phyloP scores from a whole-genome alignment of 208 protist species.

The Leptomonas pyrrhocoris region DNA sequence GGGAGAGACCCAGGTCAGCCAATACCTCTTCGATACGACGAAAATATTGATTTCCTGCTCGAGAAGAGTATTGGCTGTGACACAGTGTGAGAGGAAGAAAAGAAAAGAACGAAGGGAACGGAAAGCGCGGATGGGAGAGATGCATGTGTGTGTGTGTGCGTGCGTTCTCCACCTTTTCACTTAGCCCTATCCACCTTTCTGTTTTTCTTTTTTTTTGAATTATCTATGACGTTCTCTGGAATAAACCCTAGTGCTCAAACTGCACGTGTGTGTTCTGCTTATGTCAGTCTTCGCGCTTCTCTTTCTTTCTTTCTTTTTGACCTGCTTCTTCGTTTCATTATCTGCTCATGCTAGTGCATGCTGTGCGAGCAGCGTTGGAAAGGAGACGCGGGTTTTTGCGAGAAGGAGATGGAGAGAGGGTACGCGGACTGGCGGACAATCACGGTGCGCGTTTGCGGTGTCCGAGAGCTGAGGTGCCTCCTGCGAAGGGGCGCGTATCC shows the following conservation, averaged over 20 bases:
- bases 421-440: no score
- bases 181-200: neutral
- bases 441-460: constrained; percentile 9
- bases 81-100: constrained; percentile 4
- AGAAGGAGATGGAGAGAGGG: no score
- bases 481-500: constrained; percentile 5
- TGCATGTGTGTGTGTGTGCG: neutral
- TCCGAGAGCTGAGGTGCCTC: constrained; percentile 22
- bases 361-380: no score
- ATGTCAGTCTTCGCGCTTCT: neutral
- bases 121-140: neutral
- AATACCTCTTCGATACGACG: no score
- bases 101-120: neutral
- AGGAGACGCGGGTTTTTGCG: no score
- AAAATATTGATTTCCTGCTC: no score
- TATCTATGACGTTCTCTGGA: constrained; percentile 22
- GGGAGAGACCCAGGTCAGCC: constrained; percentile 10
- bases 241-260: constrained; percentile 21
- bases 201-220: constrained; percentile 18
- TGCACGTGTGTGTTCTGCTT: neutral
- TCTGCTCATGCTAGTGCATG: neutral
- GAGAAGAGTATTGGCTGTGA: neutral
- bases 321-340: no score
- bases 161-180: neutral
- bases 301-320: neutral